A percentile compares a stretch with the other conserved stretches of the same genome.
Conservation (phyloP, 345 rosid species). For the Hevea brasiliensis region DNA sequence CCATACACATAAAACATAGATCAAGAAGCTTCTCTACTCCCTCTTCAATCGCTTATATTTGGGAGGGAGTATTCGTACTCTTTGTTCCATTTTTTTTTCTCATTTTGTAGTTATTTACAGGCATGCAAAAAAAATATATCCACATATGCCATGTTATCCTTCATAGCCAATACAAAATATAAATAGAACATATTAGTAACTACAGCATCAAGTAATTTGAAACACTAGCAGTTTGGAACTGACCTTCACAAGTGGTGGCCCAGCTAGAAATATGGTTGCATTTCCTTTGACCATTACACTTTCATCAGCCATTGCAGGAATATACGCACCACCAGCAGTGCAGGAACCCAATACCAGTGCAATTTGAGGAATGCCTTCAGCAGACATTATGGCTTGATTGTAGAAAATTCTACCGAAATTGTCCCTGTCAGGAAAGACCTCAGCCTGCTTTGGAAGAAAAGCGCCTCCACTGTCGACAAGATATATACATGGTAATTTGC, state of each 20-base stretch:
- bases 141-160: not conserved
- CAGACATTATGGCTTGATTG: slow-evolving; percentile 90
- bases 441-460: slow-evolving; percentile 94
- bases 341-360: slow-evolving; percentile 93
- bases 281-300: slow-evolving; percentile 99
- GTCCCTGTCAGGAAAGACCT: slow-evolving; percentile 93
- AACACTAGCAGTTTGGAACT: slow-evolving; percentile 19
- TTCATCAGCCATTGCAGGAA: slow-evolving; percentile 98
- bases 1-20: not conserved
- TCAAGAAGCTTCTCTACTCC: too few relatives aligned
- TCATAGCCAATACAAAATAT: not conserved
- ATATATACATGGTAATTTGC: slow-evolving; percentile 85
- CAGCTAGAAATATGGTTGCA: slow-evolving; percentile 94
- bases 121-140: not conserved
- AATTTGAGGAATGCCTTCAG: slow-evolving; percentile 90
- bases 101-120: too few relatives aligned
- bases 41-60: too few relatives aligned
- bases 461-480: slow-evolving; percentile 98
- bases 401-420: slow-evolving; percentile 93
- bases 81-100: too few relatives aligned
- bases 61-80: too few relatives aligned
- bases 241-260: slow-evolving; percentile 96
- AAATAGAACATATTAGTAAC: not conserved
- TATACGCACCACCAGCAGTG: slow-evolving; percentile 97
- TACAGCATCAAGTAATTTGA: slow-evolving; percentile 11